Percentiles rank a stretch among this genome's conserved stretches.
phyloP scores from a whole-genome alignment of 1,284 basidiomycete species.

The Lignosus rhinocerotis region DNA sequence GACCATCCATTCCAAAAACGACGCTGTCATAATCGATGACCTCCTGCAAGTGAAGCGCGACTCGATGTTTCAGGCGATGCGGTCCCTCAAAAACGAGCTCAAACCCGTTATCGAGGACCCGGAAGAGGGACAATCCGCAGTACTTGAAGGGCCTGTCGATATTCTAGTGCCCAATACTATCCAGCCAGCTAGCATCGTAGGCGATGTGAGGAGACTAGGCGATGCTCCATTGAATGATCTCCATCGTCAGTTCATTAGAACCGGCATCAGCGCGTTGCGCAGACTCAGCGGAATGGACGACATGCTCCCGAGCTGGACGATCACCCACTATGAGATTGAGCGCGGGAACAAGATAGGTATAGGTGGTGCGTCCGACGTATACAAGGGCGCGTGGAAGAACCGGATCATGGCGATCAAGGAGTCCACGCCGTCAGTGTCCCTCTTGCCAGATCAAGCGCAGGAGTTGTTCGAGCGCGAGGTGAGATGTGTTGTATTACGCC shows the following conservation, averaged over 20 bases:
- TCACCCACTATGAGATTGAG: constrained; percentile 70
- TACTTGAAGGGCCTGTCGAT: constrained; percentile 25
- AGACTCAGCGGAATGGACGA: constrained; percentile 40
- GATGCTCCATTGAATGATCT: constrained; percentile 32
- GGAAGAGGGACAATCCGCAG: too few relatives aligned
- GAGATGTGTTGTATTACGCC: not conserved
- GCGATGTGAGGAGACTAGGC: constrained; percentile 5
- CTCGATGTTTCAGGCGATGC: too few relatives aligned
- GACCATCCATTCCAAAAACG: too few relatives aligned
- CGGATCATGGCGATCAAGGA: constrained; percentile 55
- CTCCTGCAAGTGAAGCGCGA: too few relatives aligned
- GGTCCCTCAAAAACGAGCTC: too few relatives aligned
- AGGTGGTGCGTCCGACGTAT: constrained; percentile 73
- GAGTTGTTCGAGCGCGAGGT: constrained; percentile 39
- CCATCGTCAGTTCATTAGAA: constrained; percentile 48
- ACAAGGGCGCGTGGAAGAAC: constrained; percentile 61
- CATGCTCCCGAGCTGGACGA: constrained; percentile 68
- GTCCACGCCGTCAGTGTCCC: constrained; percentile 37
- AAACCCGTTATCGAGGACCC: too few relatives aligned
- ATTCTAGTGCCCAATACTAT: constrained; percentile 16
- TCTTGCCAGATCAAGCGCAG: constrained; percentile 13
- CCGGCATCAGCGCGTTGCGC: constrained; percentile 50
- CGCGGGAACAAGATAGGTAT: constrained; percentile 62
- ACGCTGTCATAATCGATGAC: too few relatives aligned
- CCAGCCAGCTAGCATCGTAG: constrained; percentile 12